Conservation (phyloP, 306 rosid species). For the Acacia melanoxylon region DNA sequence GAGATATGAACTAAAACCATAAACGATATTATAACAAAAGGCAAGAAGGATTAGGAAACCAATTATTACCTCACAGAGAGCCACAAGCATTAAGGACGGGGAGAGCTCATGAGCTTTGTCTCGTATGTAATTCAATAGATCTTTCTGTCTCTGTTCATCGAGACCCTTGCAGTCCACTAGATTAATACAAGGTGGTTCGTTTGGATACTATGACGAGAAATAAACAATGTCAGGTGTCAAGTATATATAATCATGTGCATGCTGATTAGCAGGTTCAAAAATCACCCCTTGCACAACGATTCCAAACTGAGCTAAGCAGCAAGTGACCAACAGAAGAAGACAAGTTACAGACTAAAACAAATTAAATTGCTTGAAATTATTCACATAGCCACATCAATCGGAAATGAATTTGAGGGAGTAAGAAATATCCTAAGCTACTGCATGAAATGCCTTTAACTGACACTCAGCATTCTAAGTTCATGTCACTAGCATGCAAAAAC, state of each 20-base stretch:
- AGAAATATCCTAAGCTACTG: not conserved
- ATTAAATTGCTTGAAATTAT: conserved; percentile 9
- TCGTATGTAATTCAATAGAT: conserved; percentile 42
- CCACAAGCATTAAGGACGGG: conserved; percentile 71
- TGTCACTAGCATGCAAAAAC: not conserved
- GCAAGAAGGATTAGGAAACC: conserved; percentile 15
- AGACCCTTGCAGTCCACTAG: conserved; percentile 71
- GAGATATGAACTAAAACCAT: conserved; percentile 21
- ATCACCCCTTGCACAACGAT: not conserved
- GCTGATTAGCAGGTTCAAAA: conserved; percentile 4
- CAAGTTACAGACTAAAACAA: not conserved
- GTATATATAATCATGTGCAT: conserved; percentile 9
- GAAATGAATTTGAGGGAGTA: not conserved
- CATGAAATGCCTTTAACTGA: not conserved
- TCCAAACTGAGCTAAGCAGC: not conserved
- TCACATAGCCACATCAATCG: not conserved
- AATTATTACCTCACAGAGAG: conserved; percentile 72
- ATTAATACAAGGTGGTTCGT: conserved; percentile 58
- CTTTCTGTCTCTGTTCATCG: conserved; percentile 58
- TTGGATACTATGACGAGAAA: conserved; percentile 59
- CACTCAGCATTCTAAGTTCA: not conserved
- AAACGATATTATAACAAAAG: conserved; percentile 9
- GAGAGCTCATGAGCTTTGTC: conserved; percentile 59
- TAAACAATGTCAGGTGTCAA: conserved; percentile 2
- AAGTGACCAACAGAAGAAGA: conserved; percentile 1